Base-by-base conservation (phyloP, 306 rosid species). In the Hippophae gyantsensis region DNA sequence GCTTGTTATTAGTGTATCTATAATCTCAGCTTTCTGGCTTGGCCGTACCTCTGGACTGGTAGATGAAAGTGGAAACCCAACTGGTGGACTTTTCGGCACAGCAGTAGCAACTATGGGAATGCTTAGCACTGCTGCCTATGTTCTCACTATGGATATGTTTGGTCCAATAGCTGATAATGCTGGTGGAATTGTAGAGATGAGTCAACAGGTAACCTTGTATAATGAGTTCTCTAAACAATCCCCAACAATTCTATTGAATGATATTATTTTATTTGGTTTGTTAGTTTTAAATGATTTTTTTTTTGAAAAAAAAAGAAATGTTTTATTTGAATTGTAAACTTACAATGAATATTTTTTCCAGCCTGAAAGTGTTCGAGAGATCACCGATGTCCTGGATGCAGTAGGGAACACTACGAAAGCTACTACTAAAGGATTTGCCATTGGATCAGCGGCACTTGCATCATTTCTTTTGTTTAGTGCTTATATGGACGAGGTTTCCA, bases 61-160 rank as follows among this genome's bases (percentile, higher is more conserved):
- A 56, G 99, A 92, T 47, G 96, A 82, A 75, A 67, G 64, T 41
- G 99, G 99, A 73, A 82, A 50, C 57, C 93, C 94, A 71, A 92
- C 81, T 48, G 99, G 99, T 54, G 99, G 99, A 69, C 85, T 92
- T 60, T 92, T 92, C 73, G 99, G 99, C 62, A 92, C 99, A 54
- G 95, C 96, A 80, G 99, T 92, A 65, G 99, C 99, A 52, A 92
- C 95, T 52, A 92, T 92, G 99, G 99, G 99, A 68, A 92, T 92
- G 99, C 89, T 92, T 69, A 92, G 99, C 81, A 92, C 96, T 69
- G 99, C 99, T 69, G 99, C 96, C 48, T 92, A 92, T 75, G 85
- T 92, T 72, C 99, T 92, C 67, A 92, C 99, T 23, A 92, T 92
- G 99, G 99, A 92, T 82, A 92, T 92, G 99, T 92, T 92, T 80